phyloP scores from a whole-genome alignment of 2,329 filamentous ascomycete species.

The Aphanocladium album region DNA sequence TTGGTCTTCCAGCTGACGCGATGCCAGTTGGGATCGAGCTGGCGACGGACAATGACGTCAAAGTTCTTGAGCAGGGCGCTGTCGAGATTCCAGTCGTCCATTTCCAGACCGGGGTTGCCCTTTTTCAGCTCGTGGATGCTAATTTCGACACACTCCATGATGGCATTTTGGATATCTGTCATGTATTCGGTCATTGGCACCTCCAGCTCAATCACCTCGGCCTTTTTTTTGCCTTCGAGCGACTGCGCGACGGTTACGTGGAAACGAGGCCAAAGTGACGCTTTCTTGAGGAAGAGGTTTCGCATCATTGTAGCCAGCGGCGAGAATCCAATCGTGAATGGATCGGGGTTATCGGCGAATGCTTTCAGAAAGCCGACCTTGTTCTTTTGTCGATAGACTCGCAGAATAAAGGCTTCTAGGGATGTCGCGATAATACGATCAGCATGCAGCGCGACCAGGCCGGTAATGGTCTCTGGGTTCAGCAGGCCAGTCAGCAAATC shows the following conservation, averaged over 20 bases:
- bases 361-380: constrained; percentile 92
- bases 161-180: constrained; percentile 87
- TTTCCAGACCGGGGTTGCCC: constrained; percentile 80
- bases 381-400: constrained; percentile 92
- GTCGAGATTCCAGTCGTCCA: constrained; percentile 96
- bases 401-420: constrained; percentile 88
- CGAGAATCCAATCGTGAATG: constrained; percentile 82
- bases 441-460: constrained; percentile 80
- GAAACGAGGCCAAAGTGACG: constrained; percentile 88
- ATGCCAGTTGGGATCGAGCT: constrained; percentile 96
- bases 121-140: constrained; percentile 94
- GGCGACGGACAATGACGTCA: constrained; percentile 78
- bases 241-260: constrained; percentile 86
- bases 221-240: constrained; percentile 85
- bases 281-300: constrained; percentile 79
- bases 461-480: constrained; percentile 78
- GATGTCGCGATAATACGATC: constrained; percentile 83
- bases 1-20: constrained; percentile 90
- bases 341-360: constrained; percentile 89
- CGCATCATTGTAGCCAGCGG: constrained; percentile 87
- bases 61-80: constrained; percentile 91
- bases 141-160: constrained; percentile 92
- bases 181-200: constrained; percentile 94
- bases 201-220: constrained; percentile 95
- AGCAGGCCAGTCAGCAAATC: constrained; percentile 83